Evolutionary conservation across 2,329 filamentous ascomycete genomes (phyloP).

Genomic region (Drechslerella dactyloides): DNA sequence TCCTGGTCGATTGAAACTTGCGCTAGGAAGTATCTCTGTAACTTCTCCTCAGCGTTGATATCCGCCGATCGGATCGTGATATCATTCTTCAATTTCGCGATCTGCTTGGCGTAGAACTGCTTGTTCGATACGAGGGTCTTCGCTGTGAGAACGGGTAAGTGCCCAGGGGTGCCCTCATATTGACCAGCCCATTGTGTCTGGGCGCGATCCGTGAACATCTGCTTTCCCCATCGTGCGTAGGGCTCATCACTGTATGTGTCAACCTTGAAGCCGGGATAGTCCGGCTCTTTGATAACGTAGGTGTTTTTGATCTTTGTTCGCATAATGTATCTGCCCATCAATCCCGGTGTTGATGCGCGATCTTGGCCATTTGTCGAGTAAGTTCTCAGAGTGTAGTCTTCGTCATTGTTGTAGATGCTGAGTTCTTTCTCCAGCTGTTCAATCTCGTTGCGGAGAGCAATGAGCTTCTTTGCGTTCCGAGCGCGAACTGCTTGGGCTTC

Average conservation of each 20-base stretch:
- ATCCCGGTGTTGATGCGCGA: background rate
- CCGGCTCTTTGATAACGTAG: constrained; percentile 7
- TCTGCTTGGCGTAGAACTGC: constrained; percentile 7
- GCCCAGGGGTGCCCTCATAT: constrained; percentile 18
- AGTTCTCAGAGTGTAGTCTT: constrained; percentile 18
- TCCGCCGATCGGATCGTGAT: constrained; percentile 1
- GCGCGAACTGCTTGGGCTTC: constrained; percentile 11
- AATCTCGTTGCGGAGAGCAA: constrained; percentile 7
- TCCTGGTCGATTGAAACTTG: constrained; percentile 4
- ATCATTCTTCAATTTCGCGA: constrained; percentile 2
- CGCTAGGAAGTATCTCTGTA: constrained; percentile 1
- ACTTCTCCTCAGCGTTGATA: background rate
- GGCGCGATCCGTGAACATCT: background rate
- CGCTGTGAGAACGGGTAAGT: constrained; percentile 15
- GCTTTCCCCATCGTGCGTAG: constrained; percentile 18
- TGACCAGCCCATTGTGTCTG: constrained; percentile 14
- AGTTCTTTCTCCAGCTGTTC: constrained; percentile 32
- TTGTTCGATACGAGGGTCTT: constrained; percentile 13
- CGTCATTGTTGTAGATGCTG: constrained; percentile 15
- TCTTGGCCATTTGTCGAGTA: constrained; percentile 14
- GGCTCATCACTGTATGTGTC: constrained; percentile 9
- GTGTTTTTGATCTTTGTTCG: constrained; percentile 17
- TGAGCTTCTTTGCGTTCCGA: background rate
- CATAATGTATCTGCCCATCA: constrained; percentile 1
- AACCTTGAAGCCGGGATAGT: constrained; percentile 22